Evolutionary conservation across 2,329 filamentous ascomycete species (phyloP).

Genomic region (Claviceps monticola): DNA sequence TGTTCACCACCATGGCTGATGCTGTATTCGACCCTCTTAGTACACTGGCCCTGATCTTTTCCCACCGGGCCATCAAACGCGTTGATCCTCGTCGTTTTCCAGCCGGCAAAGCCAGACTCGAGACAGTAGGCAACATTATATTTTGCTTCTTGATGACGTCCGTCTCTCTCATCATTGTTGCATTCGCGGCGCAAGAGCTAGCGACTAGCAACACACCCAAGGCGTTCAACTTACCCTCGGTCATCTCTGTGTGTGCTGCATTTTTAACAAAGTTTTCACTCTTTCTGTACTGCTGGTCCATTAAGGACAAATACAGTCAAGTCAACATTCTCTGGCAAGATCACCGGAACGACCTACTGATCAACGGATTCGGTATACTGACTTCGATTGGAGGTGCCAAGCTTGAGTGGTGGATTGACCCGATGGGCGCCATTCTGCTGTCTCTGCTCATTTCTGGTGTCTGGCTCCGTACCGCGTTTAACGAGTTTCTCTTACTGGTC

Average conservation of each 20-base stretch:
- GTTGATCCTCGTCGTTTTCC: slow-evolving; percentile 82
- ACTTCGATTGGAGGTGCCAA: slow-evolving; percentile 86
- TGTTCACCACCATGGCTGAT: slow-evolving; percentile 97
- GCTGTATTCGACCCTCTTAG: slow-evolving; percentile 85
- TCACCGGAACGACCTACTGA: slow-evolving; percentile 91
- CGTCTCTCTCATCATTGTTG: slow-evolving; percentile 84
- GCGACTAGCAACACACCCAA: slow-evolving; percentile 40
- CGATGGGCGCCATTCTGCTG: slow-evolving; percentile 74
- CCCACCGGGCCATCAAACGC: slow-evolving; percentile 72
- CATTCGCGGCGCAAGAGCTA: slow-evolving; percentile 67
- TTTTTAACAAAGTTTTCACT: slow-evolving; percentile 72
- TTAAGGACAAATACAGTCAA: slow-evolving; percentile 84
- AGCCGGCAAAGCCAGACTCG: slow-evolving; percentile 82
- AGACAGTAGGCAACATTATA: slow-evolving; percentile 88
- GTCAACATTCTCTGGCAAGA: slow-evolving; percentile 91
- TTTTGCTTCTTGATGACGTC: slow-evolving; percentile 95
- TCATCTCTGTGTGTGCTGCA: slow-evolving; percentile 72
- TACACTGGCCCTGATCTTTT: slow-evolving; percentile 76
- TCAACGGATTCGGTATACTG: slow-evolving; percentile 86
- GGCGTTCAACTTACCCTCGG: slow-evolving; percentile 63
- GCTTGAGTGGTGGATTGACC: slow-evolving; percentile 88
- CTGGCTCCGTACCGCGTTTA: slow-evolving; percentile 76
- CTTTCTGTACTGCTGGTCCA: slow-evolving; percentile 83
- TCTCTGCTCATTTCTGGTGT: slow-evolving; percentile 64
- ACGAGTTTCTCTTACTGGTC: slow-evolving; percentile 82